phyloP scores from a whole-genome alignment of 1,284 basidiomycete species.

The Ganoderma leucocontextum region DNA sequence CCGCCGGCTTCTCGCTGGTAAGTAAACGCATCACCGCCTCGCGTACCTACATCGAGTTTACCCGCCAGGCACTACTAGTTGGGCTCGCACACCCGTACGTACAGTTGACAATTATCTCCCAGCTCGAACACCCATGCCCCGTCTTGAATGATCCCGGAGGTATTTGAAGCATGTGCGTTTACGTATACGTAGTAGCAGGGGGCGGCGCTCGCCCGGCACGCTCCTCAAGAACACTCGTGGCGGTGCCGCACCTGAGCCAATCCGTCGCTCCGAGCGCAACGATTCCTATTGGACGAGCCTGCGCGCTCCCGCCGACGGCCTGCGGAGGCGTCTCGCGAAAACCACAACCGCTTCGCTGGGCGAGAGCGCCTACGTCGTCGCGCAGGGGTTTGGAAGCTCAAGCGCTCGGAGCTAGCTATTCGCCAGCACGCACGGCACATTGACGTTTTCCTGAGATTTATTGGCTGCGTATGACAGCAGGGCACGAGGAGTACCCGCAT shows the following conservation, averaged over 20 bases:
- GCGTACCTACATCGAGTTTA: slow-evolving; percentile 8
- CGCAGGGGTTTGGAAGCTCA: too few relatives aligned
- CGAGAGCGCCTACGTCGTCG: not conserved
- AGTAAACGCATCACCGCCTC: not conserved
- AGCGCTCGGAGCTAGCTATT: not conserved
- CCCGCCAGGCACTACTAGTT: slow-evolving; percentile 17
- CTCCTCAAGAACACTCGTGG: slow-evolving; percentile 28
- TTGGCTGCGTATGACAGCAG: slow-evolving; percentile 1
- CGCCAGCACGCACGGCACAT: not conserved
- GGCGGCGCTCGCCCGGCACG: slow-evolving; percentile 7
- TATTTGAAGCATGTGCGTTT: slow-evolving; percentile 17
- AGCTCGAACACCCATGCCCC: not conserved
- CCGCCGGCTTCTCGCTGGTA: not conserved
- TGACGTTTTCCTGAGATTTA: not conserved
- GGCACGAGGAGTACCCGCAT: not conserved
- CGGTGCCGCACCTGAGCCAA: slow-evolving; percentile 19
- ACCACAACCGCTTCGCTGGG: not conserved
- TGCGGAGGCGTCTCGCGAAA: not conserved
- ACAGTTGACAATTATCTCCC: slow-evolving; percentile 15
- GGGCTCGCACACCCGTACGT: slow-evolving; percentile 13
- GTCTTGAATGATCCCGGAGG: slow-evolving; percentile 12
- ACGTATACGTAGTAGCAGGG: slow-evolving; percentile 21
- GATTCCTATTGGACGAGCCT: slow-evolving; percentile 1
- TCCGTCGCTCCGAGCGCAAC: not conserved
- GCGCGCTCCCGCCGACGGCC: not conserved